Evolutionary conservation across 305 asterid genomes (phyloP), one percentile per base, ranked within the genome.

Genomic region (Fraxinus sp.): DNA sequence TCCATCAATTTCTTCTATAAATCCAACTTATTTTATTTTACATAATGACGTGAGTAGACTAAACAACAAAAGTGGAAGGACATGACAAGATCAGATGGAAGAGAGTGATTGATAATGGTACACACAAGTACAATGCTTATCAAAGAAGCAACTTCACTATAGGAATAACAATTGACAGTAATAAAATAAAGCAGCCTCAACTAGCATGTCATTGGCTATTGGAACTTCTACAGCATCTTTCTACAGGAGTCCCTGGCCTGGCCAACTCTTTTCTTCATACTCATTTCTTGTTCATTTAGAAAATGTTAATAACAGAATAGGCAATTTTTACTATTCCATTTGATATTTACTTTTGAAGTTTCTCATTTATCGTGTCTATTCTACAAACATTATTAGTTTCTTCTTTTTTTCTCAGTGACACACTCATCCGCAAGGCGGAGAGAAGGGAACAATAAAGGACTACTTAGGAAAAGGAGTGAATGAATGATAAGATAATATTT

Each of bases 271-370:
- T 64, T 64, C 81, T 57, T 55, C 64, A 78, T 55, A 64, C 59
- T 43, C 57, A 49, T 79, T 55, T 68, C 26, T 79, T 3, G 75
- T 76, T 22, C 76, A n/a, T 43, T 82, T 71, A 46, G 32, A 55
- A 79, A 26, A 68, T 68, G 37, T 68, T 68, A 13, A 28, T 24
- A 68, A 68, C 20, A 68, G 9, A 26, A 68, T 13, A 11, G 13
- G 36, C 35, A 66, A 66, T 26, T 66, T 24, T 64, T 36, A 22
- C 16, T 20, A 59, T 59, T 59, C 70, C 71, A 59, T 22, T 7
- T 59, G 81, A 82, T 82, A 32, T 68, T 82, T 73, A 36, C 81
- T 75, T 75, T 18, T 52, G n/a, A 55, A 41, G 62, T 35, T 62
- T 86, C 79, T 8, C 70, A 39, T 66, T 37, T 18, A 75, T 37